phyloP scores from a whole-genome alignment of 129 eudicot genomes.

The Tagetes erecta region DNA sequence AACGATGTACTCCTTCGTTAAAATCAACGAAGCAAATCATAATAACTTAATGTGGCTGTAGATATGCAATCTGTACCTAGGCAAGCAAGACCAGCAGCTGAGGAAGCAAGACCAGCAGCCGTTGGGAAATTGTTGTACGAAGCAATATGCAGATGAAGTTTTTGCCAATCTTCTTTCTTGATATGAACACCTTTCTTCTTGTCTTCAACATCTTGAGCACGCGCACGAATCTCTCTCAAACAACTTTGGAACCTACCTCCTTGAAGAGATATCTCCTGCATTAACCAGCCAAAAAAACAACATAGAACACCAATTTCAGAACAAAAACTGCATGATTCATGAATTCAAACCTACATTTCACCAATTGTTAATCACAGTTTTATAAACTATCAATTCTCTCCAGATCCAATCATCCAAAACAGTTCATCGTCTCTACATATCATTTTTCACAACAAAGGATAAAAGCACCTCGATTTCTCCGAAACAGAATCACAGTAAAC shows the following conservation, averaged over 20 bases:
- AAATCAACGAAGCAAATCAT: neutral
- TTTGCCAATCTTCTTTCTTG: slow-evolving; percentile 80
- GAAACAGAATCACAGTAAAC: neutral
- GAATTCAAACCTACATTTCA: slow-evolving; percentile 6
- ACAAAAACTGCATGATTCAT: neutral
- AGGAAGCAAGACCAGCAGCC: slow-evolving; percentile 99
- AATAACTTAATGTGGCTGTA: neutral
- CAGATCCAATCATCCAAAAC: neutral
- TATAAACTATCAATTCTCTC: slow-evolving; percentile 3
- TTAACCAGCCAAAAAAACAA: slow-evolving; percentile 31
- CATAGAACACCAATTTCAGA: slow-evolving; percentile 20
- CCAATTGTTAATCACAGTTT: neutral
- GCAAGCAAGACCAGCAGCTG: slow-evolving; percentile 99
- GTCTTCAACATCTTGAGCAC: slow-evolving; percentile 88
- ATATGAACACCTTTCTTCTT: slow-evolving; percentile 79
- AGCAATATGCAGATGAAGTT: slow-evolving; percentile 86
- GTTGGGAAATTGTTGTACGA: slow-evolving; percentile 96
- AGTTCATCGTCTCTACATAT: slow-evolving; percentile 6
- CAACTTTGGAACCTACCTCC: slow-evolving; percentile 90
- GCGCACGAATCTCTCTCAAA: slow-evolving; percentile 84
- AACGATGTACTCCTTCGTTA: neutral
- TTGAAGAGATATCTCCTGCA: slow-evolving; percentile 90
- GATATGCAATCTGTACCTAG: slow-evolving; percentile 53
- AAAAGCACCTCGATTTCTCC: slow-evolving; percentile 18
- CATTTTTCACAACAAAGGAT: neutral